phyloP scores from a whole-genome alignment of 257 asterid species.

The Misopates orontium region DNA sequence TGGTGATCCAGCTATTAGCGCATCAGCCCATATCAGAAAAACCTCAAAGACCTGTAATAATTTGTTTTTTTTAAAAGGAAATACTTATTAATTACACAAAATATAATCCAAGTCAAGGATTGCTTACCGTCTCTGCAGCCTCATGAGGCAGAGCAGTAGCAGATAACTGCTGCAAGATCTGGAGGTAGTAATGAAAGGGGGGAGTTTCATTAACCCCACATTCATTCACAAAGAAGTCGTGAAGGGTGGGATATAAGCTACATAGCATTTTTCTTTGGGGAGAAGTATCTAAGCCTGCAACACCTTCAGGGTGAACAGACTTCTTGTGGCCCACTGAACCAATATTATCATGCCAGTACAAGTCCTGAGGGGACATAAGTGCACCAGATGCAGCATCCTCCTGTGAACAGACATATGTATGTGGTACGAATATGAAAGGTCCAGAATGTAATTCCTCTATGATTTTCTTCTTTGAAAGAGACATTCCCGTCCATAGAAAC shows the following conservation, averaged over 20 bases:
- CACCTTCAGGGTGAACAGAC: slow-evolving; percentile 35
- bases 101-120: slow-evolving; percentile 21
- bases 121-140: slow-evolving; percentile 71
- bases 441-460: slow-evolving; percentile 59
- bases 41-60: slow-evolving; percentile 66
- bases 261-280: slow-evolving; percentile 47
- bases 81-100: slow-evolving; percentile 12
- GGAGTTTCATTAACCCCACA: slow-evolving; percentile 82
- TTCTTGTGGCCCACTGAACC: slow-evolving; percentile 50
- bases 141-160: slow-evolving; percentile 63
- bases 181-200: slow-evolving; percentile 68
- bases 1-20: slow-evolving; percentile 64
- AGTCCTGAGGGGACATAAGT: slow-evolving; percentile 68
- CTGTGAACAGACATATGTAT: slow-evolving; percentile 39
- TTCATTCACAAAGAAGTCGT: slow-evolving; percentile 79
- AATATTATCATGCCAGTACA: slow-evolving; percentile 76
- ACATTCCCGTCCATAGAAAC: slow-evolving; percentile 72
- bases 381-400: slow-evolving; percentile 70
- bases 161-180: slow-evolving; percentile 70
- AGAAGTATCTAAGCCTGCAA: slow-evolving; percentile 30
- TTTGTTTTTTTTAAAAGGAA: not conserved
- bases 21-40: slow-evolving; percentile 73
- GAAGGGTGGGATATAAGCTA: slow-evolving; percentile 69
- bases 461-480: slow-evolving; percentile 52
- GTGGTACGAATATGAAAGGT: slow-evolving; percentile 85